Base-by-base conservation (phyloP, 371 early-diverging fungal species). In the Neoconidiobolus thromboides region DNA sequence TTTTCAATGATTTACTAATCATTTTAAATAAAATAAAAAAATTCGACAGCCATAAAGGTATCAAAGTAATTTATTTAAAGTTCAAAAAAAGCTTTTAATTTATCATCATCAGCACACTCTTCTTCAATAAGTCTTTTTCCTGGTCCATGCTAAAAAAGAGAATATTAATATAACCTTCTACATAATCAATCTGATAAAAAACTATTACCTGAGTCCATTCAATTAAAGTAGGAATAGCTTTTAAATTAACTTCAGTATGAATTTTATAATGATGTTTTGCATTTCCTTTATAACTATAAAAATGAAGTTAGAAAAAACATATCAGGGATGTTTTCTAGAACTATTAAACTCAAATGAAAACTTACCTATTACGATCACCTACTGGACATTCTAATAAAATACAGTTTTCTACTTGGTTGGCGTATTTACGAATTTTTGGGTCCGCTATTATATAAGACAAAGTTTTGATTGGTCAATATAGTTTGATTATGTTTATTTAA, bases 301-400 rank as follows among this genome's bases (percentile, higher is more conserved):
- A 12, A 9, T 48, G 9, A n/a, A 9, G 43, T 50, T 1, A 26
- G 14, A 6, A 36, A 43, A 49, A 39, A 60, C 26, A 39, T n/a
- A 60, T 7, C 12, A 5, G 36, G 43, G 43, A 26, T 26, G 26
- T 26, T 26, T 0, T 26, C 26, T 26, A 26, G 26, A 26, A 26
- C 26, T 26, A 26, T 26, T 26, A 26, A 26, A 26, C 26, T 26
- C 26, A 26, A 26, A 26, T 26, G 26, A 26, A 26, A 26, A 26
- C 26, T 26, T 60, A 61, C 64, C 61, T 71, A 48, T 60, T 62
- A 47, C 74, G 70, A 14, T 48, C 48, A 48, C 76, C 78, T 43
- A 76, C 78, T 43, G 78, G 72, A 14, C 69, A 72, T 64, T 78
- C 78, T 40, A 78, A 54, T 1, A 76, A 63, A 9, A 71, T 64